Evolutionary conservation across 2,329 filamentous ascomycete species (phyloP), one percentile per base, ranked within the genome.

Genomic region (Aureobasidium uvarum): DNA sequence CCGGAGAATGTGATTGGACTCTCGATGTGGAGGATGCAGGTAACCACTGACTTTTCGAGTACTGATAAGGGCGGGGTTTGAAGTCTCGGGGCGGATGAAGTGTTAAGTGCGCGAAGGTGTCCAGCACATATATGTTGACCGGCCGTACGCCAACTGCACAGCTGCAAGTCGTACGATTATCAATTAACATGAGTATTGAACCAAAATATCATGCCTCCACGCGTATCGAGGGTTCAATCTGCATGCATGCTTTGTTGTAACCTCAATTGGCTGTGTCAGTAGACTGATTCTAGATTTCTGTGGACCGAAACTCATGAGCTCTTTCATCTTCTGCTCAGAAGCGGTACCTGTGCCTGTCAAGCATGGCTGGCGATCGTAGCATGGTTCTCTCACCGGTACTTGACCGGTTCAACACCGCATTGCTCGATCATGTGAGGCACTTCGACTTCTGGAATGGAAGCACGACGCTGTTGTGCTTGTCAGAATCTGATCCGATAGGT

Each of bases 381-480:
- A 43, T 43, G 41, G 25, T 31, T 8, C 31, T 51, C 10, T 59
- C 25, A 33, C 55, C 55, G 55, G 55, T 46, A 25, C 39, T 33
- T 48, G 25, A 55, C 52, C 52, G 52, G 52, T 55, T 28, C 36
- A 25, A 3, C 23, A 28, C 33, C 36, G 20, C 33, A 11, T 39
- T 5, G 14, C n/a, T 31, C 36, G 31, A 14, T 60, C 43, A 60
- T 60, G 56, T 50, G 56, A 48, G 31, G 25, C 20, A 18, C 31
- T 11, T n/a, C 39, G 36, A 6, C 55, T 60, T 60, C 56, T 60
- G 56, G 56, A 60, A 60, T 43, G 56, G 43, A 28, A 60, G 43
- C 56, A 60, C 56, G 11, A 16, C 36, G 41, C 41, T 60, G 56
- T 38, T 36, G 43, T 60, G 56, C 43, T 48, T 60, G 56, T 43